Evolutionary conservation across 163 green algal genomes (phyloP), one percentile per base, ranked within the genome.

Genomic region (Chlorella variabilis): DNA sequence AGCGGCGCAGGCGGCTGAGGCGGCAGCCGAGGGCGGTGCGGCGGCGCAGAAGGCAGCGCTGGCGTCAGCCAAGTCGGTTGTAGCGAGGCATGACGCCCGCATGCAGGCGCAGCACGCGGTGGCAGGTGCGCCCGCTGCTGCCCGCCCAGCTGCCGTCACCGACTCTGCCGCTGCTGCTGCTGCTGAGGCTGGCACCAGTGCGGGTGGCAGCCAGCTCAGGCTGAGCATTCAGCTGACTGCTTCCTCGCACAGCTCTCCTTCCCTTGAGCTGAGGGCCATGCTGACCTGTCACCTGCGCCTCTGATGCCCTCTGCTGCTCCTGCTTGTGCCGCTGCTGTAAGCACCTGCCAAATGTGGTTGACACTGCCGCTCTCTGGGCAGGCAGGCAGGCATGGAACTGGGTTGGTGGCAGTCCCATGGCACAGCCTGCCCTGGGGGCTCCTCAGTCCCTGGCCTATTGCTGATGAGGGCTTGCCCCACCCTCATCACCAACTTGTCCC

Each of bases 71-170:
- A 39, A 59, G 54, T 69, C 73, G 3, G 73, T 80, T 11, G n/a
- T 80, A 38, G 36, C 73, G 20, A 20, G 39, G 39, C 56, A 80
- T n/a, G 56, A 70, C 3, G 73, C 38, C 8, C 56, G 39, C 56
- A 69, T 45, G 73, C 59, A 80, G 73, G 73, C 73, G 34, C 36
- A 56, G n/a, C 54, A 41, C 9, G 73, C 73, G 9, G 73, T n/a
- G 9, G 54, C 36, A 80, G 73, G 73, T 80, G 73, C 38, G 54
- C 7, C 4, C n/a, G 42, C n/a, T 63, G 31, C 31, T 33, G 45
- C 20, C 29, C 11, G 51, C 9, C 25, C 11, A 23, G 2, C 38
- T 29, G 73, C 38, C 29, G 18, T 38, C 27, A 67, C 17, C 15
- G 45, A 11, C 15, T 11, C 45, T 54, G 45, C 11, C 15, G 45